Conservation (phyloP, 2,329 filamentous ascomycete genomes). For the Beauveria sp. region DNA sequence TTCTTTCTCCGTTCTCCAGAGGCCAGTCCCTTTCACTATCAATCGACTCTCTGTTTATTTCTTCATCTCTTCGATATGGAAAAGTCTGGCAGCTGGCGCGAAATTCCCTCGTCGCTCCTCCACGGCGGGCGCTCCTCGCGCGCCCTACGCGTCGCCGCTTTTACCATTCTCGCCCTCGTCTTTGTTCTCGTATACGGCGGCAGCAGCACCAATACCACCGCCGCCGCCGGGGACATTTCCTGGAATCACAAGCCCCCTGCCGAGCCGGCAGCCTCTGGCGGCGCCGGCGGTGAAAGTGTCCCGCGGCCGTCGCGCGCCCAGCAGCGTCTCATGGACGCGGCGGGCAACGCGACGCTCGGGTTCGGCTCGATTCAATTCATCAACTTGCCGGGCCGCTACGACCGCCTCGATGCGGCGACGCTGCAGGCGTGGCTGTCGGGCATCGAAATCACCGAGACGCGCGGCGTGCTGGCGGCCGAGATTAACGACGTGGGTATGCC, state of each 20-base stretch:
- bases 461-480: slow-evolving; percentile 16
- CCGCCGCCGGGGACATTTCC: background rate
- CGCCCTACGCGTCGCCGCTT: background rate
- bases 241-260: background rate
- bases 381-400: slow-evolving; percentile 19
- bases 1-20: background rate
- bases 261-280: background rate
- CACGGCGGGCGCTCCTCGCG: background rate
- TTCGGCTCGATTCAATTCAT: slow-evolving; percentile 15
- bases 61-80: background rate
- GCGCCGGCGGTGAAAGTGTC: too few relatives aligned
- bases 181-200: background rate
- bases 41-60: too few relatives aligned
- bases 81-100: background rate
- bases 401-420: slow-evolving; percentile 20
- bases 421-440: slow-evolving; percentile 23
- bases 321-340: slow-evolving; percentile 11
- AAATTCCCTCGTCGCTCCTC: background rate
- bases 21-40: too few relatives aligned
- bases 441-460: slow-evolving; percentile 16
- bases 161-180: background rate
- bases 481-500: slow-evolving; percentile 20
- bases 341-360: slow-evolving; percentile 20
- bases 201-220: background rate
- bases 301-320: background rate